These are phyloP conservation scores for Starmerella tilneyi DNA, from an alignment of 805 yeast species.

Conservation along the genomic window DNA sequence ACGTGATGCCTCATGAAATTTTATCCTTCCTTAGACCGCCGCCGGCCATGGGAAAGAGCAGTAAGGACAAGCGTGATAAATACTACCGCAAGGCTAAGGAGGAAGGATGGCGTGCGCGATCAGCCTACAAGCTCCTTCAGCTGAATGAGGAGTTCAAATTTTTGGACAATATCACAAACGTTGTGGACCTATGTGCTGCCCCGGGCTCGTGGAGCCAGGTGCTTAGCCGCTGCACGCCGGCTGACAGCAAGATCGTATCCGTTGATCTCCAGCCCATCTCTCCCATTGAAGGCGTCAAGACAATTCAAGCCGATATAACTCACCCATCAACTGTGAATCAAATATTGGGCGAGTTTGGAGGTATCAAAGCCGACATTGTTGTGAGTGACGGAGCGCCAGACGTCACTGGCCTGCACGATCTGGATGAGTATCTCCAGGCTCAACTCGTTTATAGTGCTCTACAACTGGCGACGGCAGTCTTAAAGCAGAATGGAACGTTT, in stretches of 20 bases:
- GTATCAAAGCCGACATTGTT: constrained; percentile 88
- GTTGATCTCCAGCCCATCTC: constrained; percentile 97
- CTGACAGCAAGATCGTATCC: constrained; percentile 67
- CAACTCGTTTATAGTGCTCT: constrained; percentile 85
- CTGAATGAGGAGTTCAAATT: constrained; percentile 82
- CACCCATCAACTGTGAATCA: constrained; percentile 78
- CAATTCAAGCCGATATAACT: constrained; percentile 93
- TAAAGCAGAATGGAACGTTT: constrained; percentile 83
- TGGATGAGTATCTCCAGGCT: constrained; percentile 95
- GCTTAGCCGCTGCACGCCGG: constrained; percentile 48
- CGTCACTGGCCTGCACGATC: constrained; percentile 92
- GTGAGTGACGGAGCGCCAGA: constrained; percentile 98
- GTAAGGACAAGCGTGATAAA: constrained; percentile 88
- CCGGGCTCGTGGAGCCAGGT: constrained; percentile 99
- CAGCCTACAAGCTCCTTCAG: constrained; percentile 89
- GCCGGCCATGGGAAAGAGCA: constrained; percentile 74
- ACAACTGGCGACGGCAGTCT: constrained; percentile 78
- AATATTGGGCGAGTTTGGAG: constrained; percentile 74
- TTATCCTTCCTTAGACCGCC: background rate
- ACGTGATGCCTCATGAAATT: constrained; percentile 3
- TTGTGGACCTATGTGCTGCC: constrained; percentile 96
- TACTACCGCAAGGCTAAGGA: constrained; percentile 85
- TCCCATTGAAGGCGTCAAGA: constrained; percentile 82
- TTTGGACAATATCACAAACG: constrained; percentile 60
- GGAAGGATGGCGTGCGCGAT: constrained; percentile 95